phyloP scores from a whole-genome alignment of 2,329 filamentous ascomycete genomes.

The Sordariomycetes sp. region DNA sequence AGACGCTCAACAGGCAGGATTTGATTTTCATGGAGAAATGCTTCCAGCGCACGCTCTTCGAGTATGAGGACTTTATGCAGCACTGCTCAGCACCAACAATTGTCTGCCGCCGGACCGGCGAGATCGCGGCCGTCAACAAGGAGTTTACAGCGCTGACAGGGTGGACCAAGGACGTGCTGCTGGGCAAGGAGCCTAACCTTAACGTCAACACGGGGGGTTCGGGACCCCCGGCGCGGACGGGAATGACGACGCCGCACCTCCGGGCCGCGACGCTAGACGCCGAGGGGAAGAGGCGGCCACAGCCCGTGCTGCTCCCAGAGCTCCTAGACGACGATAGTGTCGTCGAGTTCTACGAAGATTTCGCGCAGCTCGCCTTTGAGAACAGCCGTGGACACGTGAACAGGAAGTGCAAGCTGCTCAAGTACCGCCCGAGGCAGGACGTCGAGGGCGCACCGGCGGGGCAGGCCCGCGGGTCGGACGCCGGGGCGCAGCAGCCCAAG shows the following conservation, averaged over 20 bases:
- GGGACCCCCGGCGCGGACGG: conserved; percentile 20
- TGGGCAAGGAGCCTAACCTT: conserved; percentile 76
- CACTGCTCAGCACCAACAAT: conserved; percentile 83
- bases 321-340: conserved; percentile 88
- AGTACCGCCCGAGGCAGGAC: conserved; percentile 67
- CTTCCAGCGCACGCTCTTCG: conserved; percentile 82
- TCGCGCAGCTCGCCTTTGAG: conserved; percentile 81
- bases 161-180: conserved; percentile 79
- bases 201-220: conserved; percentile 66
- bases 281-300: conserved; percentile 35
- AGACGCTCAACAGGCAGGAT: conserved; percentile 77
- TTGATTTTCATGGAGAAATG: conserved; percentile 97
- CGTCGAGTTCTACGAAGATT: conserved; percentile 92
- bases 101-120: conserved; percentile 81
- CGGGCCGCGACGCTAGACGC: conserved; percentile 27
- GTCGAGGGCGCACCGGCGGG: conserved; percentile 16
- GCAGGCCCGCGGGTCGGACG: conserved; percentile 14
- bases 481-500: conserved; percentile 28
- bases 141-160: conserved; percentile 94
- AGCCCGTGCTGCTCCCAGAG: conserved; percentile 83
- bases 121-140: conserved; percentile 90
- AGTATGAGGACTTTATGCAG: conserved; percentile 87
- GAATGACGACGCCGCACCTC: conserved; percentile 36
- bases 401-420: conserved; percentile 72
- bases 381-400: conserved; percentile 78